A percentile compares a stretch with the other conserved stretches of the same genome.
phyloP scores from a whole-genome alignment of 1,284 basidiomycete species.

The Rhodotorula sp. region DNA sequence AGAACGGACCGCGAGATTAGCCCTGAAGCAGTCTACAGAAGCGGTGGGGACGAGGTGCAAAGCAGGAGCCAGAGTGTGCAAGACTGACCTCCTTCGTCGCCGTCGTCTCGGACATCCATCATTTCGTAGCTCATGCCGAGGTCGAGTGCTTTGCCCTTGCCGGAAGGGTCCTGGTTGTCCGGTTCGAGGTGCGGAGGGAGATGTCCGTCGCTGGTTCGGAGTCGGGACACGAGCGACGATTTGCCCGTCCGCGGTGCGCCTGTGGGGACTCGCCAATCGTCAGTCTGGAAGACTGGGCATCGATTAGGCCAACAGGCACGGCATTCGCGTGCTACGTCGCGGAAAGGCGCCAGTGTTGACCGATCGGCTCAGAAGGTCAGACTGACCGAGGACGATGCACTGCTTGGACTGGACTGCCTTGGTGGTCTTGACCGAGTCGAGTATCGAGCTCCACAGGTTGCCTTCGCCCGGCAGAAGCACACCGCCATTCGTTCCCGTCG shows the following conservation, averaged over 20 bases:
- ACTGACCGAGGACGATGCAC: constrained; percentile 73
- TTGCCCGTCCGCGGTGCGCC: constrained; percentile 16
- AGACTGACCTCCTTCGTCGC: constrained; percentile 72
- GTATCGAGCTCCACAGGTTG: constrained; percentile 87
- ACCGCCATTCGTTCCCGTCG: neutral
- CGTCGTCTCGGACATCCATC: constrained; percentile 78
- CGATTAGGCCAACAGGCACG: neutral
- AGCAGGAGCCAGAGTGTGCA: constrained; percentile 7
- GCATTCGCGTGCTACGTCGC: neutral
- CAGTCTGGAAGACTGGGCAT: neutral
- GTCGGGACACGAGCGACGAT: constrained; percentile 11
- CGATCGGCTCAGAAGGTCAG: constrained; percentile 40
- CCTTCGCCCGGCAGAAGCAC: constrained; percentile 6
- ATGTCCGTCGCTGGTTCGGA: constrained; percentile 7
- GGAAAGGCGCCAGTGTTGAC: neutral
- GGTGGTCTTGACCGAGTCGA: constrained; percentile 79
- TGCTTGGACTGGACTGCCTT: constrained; percentile 83
- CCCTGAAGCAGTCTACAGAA: neutral
- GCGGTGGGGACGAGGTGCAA: neutral
- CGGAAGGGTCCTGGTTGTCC: neutral
- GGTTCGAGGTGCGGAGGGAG: neutral
- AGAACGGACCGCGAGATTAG: constrained; percentile 31
- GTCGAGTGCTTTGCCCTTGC: constrained; percentile 50
- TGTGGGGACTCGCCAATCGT: neutral
- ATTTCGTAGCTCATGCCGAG: constrained; percentile 85